These are phyloP conservation scores for Panicum miliaceum DNA, from an alignment of 176 grass and related monocot genomes.

Conservation along the genomic window DNA sequence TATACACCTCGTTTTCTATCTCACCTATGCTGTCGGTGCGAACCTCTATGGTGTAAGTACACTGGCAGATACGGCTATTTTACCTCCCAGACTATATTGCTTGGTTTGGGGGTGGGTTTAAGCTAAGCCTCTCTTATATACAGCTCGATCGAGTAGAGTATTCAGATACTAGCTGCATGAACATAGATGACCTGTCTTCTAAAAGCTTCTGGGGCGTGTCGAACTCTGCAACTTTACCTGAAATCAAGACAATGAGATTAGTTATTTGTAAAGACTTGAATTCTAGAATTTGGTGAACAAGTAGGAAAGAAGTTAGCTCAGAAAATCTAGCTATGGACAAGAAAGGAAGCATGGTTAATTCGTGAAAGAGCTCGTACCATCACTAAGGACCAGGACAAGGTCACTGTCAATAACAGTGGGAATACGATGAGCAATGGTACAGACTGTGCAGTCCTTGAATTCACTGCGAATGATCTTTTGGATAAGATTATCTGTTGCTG, in stretches of 20 bases:
- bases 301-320: background rate
- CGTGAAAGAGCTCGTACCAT: slow-evolving; percentile 58
- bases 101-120: slow-evolving; percentile 34
- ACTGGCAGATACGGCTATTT: slow-evolving; percentile 36
- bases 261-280: background rate
- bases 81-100: slow-evolving; percentile 48
- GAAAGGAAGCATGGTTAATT: slow-evolving; percentile 3
- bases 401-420: slow-evolving; percentile 99
- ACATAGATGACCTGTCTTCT: slow-evolving; percentile 92
- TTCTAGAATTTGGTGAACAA: background rate
- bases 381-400: slow-evolving; percentile 85
- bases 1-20: slow-evolving; percentile 17
- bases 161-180: slow-evolving; percentile 84
- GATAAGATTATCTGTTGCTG: slow-evolving; percentile 95
- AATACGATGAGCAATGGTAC: slow-evolving; percentile 96
- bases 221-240: slow-evolving; percentile 93
- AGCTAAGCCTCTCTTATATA: slow-evolving; percentile 72
- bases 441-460: slow-evolving; percentile 90
- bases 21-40: slow-evolving; percentile 39
- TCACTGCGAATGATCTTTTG: slow-evolving; percentile 98
- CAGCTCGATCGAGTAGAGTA: slow-evolving; percentile 84
- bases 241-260: slow-evolving; percentile 35
- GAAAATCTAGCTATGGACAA: background rate
- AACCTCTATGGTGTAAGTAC: slow-evolving; percentile 43
- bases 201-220: slow-evolving; percentile 71